Base-by-base conservation (phyloP, 768 basidiomycete genomes). In the Dacryopinax primogenitus region DNA sequence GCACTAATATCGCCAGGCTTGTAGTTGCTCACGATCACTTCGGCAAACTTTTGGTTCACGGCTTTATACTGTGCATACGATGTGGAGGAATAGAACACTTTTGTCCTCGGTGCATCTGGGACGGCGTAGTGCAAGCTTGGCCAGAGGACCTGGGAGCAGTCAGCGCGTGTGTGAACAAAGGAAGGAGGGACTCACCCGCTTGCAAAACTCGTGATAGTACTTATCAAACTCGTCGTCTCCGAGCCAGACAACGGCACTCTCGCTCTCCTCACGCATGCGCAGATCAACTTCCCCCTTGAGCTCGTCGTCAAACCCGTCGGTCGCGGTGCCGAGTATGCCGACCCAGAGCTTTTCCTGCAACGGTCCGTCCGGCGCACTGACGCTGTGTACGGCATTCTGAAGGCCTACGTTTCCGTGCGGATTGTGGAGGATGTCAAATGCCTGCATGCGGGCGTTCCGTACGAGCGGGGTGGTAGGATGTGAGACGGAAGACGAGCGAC, bases 41-140 rank as follows among this genome's bases (percentile, higher is more conserved):
- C 83, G 0, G 94, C 94, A 71, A 96, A 97, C 47, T 87, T 85
- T 72, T 87, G 80, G 78, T 99, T 99, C 67, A 94, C 92, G 12
- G 87, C 82, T 66, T 86, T 84, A 74, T 97, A 98, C 69, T 92
- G 87, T 69, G 85, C 84, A 79, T 85, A 97, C 0, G 86, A 82
- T 0, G 81, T 86, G 33, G 84, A 84, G 76, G 92, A 89, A 74
- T 86, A 89, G 73, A 88, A 90, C 73, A 69, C 71, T 68, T 88
- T 90, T 0, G 86, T 91, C 76, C 88, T 90, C 0, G 90, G 90
- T 0, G 90, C 90, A 71, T 92, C 90, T 1, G 90, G 90, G 61
- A 92, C 82, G 11, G 87, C 86, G 70, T 90, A 92, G 73, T 92
- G 90, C 18, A 93, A 77, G 68, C 86, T 87, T 0, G 90, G 90